Evolutionary conservation across 768 basidiomycete species (phyloP).

Genomic region (Kwoniella heveanensis): DNA sequence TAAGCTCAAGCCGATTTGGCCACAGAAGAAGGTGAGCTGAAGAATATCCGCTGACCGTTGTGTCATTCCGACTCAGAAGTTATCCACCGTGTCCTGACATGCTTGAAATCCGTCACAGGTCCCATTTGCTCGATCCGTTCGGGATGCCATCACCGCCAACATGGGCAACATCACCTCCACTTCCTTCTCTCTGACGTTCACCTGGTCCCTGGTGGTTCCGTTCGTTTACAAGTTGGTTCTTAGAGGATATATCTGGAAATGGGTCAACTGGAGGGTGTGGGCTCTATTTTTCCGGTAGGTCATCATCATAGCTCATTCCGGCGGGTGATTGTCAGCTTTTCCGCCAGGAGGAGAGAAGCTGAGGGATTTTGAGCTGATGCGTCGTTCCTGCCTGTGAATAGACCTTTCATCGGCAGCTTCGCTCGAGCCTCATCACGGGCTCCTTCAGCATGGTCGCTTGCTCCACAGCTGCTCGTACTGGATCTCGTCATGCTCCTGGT

Average conservation of each 20-base stretch:
- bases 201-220: slow-evolving; percentile 11
- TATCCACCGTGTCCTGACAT: too few relatives aligned
- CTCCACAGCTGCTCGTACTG: slow-evolving; percentile 30
- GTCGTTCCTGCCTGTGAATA: too few relatives aligned
- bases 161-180: slow-evolving; percentile 12
- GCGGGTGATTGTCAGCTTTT: too few relatives aligned
- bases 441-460: slow-evolving; percentile 18
- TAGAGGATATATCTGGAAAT: slow-evolving; percentile 15
- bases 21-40: slow-evolving; percentile 36
- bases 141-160: slow-evolving; percentile 5
- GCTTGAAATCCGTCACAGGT: too few relatives aligned
- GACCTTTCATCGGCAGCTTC: slow-evolving; percentile 47
- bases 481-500: slow-evolving; percentile 27
- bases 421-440: slow-evolving; percentile 27
- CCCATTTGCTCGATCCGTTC: slow-evolving; percentile 16
- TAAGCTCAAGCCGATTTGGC: slow-evolving; percentile 34
- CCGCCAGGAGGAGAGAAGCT: too few relatives aligned
- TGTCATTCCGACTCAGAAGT: too few relatives aligned
- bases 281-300: slow-evolving; percentile 20
- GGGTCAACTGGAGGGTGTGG: slow-evolving; percentile 22
- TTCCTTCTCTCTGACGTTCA: slow-evolving; percentile 8
- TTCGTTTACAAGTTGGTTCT: slow-evolving; percentile 15
- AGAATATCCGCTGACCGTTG: too few relatives aligned
- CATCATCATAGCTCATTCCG: too few relatives aligned
- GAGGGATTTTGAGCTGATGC: too few relatives aligned